These are phyloP conservation scores for Viridothelium virens DNA, from an alignment of 495 filamentous ascomycete species.

Conservation along the genomic window DNA sequence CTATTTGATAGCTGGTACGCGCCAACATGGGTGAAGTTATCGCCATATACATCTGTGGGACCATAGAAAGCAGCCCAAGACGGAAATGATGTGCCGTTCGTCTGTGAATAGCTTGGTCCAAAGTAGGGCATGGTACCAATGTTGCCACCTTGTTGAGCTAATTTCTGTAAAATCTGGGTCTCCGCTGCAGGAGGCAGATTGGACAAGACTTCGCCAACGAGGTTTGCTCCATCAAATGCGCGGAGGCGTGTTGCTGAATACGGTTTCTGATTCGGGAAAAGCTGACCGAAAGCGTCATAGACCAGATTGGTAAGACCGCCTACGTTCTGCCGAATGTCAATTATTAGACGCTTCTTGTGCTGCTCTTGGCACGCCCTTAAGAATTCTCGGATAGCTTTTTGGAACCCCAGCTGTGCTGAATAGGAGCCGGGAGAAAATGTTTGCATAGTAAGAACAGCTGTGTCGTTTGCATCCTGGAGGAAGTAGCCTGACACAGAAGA, in stretches of 20 bases:
- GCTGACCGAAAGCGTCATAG: not conserved
- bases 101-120: not conserved
- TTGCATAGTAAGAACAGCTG: not conserved
- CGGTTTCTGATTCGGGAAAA: not conserved
- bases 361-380: not conserved
- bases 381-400: not conserved
- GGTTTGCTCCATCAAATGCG: not conserved
- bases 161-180: not conserved
- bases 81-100: not conserved
- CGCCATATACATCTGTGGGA: not conserved
- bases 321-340: not conserved
- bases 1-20: not conserved
- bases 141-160: not conserved
- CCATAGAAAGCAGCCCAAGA: not conserved
- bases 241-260: not conserved
- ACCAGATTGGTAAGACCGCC: not conserved
- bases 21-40: not conserved
- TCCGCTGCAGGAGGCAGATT: not conserved
- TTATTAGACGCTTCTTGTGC: not conserved
- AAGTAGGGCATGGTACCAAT: not conserved
- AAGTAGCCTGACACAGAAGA: not conserved
- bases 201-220: not conserved
- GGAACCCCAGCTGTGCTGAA: not conserved
- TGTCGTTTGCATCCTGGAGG: not conserved
- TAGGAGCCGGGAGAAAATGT: not conserved